A percentile compares a stretch with the other conserved stretches of the same genome.
phyloP scores from a whole-genome alignment of 768 basidiomycete genomes.

The Mycena amicta region DNA sequence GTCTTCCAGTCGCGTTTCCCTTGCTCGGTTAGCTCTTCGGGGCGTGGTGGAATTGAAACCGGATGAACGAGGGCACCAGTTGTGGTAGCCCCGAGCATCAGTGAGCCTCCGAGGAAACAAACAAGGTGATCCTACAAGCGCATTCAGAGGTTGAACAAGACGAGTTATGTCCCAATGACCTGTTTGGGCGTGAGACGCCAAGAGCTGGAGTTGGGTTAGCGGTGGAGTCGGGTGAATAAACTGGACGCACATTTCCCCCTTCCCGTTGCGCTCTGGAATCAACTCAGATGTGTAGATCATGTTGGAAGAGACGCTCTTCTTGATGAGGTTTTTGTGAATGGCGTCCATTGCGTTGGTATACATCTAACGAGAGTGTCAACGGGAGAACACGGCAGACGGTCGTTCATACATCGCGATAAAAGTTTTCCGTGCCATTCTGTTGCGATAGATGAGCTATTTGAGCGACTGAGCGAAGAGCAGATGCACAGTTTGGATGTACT shows the following conservation, averaged over 20 bases:
- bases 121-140: slow-evolving; percentile 73
- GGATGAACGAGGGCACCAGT: slow-evolving; percentile 53
- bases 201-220: slow-evolving; percentile 39
- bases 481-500: slow-evolving; percentile 77
- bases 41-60: slow-evolving; percentile 69
- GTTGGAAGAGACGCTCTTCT: slow-evolving; percentile 56
- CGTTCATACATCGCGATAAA: slow-evolving; percentile 67
- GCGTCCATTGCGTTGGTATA: slow-evolving; percentile 86
- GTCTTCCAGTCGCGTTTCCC: slow-evolving; percentile 81
- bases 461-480: background rate
- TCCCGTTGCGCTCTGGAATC: slow-evolving; percentile 51
- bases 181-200: slow-evolving; percentile 87
- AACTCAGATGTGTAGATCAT: slow-evolving; percentile 86
- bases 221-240: background rate
- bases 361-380: slow-evolving; percentile 54
- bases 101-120: slow-evolving; percentile 91
- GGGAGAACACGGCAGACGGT: background rate
- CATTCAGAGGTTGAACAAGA: background rate
- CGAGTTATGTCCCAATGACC: slow-evolving; percentile 11
- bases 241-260: slow-evolving; percentile 41
- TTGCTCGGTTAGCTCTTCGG: slow-evolving; percentile 58
- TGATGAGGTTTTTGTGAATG: slow-evolving; percentile 74
- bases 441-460: slow-evolving; percentile 6
- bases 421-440: slow-evolving; percentile 70
- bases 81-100: slow-evolving; percentile 86